These are phyloP conservation scores for Salvia splendens DNA, from an alignment of 257 asterid species.

Conservation along the genomic window DNA sequence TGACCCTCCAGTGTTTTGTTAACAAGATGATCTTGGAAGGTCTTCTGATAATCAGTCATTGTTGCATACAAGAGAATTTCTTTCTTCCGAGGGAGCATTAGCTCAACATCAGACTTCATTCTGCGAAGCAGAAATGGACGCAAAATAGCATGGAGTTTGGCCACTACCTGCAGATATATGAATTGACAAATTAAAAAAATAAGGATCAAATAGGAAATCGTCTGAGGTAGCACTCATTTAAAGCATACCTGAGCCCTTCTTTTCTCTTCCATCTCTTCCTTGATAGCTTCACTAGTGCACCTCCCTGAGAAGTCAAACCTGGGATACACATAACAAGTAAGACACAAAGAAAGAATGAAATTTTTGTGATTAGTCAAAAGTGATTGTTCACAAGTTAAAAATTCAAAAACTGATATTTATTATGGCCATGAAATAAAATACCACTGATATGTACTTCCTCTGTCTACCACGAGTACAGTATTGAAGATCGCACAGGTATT, in stretches of 20 bases:
- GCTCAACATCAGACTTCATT: constrained; percentile 90
- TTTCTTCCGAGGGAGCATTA: constrained; percentile 86
- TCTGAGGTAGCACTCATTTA: constrained; percentile 15
- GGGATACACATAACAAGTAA: constrained; percentile 32
- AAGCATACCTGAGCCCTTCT: constrained; percentile 73
- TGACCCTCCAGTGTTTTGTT: constrained; percentile 76
- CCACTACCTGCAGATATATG: constrained; percentile 70
- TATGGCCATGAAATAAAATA: constrained; percentile 1
- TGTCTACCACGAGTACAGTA: no score
- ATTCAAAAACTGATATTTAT: not conserved
- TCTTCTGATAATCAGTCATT: constrained; percentile 80
- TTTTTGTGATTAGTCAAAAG: not conserved
- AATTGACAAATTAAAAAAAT: constrained; percentile 16
- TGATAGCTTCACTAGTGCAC: constrained; percentile 59
- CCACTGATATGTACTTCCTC: not conserved
- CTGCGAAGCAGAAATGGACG: constrained; percentile 97
- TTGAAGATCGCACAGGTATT: no score
- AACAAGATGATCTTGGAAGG: constrained; percentile 81
- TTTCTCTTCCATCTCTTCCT: constrained; percentile 84
- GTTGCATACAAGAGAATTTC: constrained; percentile 91
- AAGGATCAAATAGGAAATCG: constrained; percentile 10
- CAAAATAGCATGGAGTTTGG: constrained; percentile 88
- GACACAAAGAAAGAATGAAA: constrained; percentile 22
- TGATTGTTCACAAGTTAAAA: not conserved
- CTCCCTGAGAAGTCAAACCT: constrained; percentile 96